Base-by-base conservation (phyloP, 2,329 filamentous ascomycete species). In the Pseudovirgaria hyperparasitica region DNA sequence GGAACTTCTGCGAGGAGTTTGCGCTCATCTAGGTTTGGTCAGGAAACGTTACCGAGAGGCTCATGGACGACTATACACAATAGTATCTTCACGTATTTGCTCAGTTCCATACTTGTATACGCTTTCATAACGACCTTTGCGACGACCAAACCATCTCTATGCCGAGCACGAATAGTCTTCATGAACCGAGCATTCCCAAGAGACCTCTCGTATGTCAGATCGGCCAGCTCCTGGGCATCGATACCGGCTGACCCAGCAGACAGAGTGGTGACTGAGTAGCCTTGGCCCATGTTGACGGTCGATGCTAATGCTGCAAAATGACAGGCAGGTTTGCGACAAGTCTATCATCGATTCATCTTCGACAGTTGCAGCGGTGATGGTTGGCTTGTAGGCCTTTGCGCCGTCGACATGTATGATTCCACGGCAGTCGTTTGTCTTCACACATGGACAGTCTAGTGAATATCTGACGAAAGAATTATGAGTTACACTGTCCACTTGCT, bases 101-200 rank as follows among this genome's bases (percentile, higher is more conserved):
- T 76, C 37, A 96, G 68, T 34, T 82, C 72, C 60, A 93, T 78
- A 37, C 76, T 74, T 15, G 78, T 68, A 49, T 85, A 92, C 3
- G 86, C 85, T 57, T 98, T 98, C 54, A 92, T 82, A 31, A 93
- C 78, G 16, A 93, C 79, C 58, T 96, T 96, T 48, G 92, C 85
- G 30, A 96, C 76, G 11, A 92, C 86, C 21, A 94, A 66, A 29
- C 90, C 87, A 62, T 93, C 81, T 44, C 80, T 79, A 50, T 92
- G 82, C 26, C 85, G 72, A 14, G 87, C 90, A 38, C 87, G 75
- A 38, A 96, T 86, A 37, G 82, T 90, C 57, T 96, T 94, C 77
- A 98, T 90, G 46, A 98, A 94, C 19, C 90, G 76, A 14, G 84
- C 85, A 39, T 80, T 84, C 25, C 87, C 87, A 46, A 98, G 72